These are phyloP conservation scores for Ophiostoma ips DNA, from an alignment of 2,329 filamentous ascomycete species.

Conservation along the genomic window DNA sequence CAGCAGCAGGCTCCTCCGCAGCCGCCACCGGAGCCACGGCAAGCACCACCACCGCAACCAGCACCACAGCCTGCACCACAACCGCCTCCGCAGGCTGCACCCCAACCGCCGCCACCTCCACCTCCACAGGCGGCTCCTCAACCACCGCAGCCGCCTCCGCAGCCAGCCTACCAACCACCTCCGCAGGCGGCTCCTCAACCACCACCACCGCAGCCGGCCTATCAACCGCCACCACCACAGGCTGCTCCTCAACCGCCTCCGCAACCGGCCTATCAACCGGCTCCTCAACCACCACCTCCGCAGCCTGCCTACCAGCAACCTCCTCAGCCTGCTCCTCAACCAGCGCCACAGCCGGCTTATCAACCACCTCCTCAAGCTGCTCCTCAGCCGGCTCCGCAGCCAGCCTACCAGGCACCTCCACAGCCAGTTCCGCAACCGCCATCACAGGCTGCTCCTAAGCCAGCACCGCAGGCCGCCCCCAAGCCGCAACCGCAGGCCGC, in stretches of 20 bases:
- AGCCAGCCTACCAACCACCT: background rate
- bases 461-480: too few species aligned
- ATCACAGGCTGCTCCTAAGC: too few species aligned
- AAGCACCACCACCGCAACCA: conserved; percentile 8
- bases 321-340: background rate
- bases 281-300: background rate
- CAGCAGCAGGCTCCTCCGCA: conserved; percentile 1
- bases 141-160: background rate
- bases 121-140: background rate
- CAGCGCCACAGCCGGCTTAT: background rate
- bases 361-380: conserved; percentile 3
- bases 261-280: background rate
- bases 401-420: too few species aligned
- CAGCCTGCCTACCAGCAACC: too few species aligned
- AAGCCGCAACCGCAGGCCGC: too few species aligned
- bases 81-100: background rate
- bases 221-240: background rate
- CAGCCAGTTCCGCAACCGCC: too few species aligned
- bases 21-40: background rate
- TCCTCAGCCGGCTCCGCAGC: background rate
- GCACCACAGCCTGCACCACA: background rate
- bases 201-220: background rate
- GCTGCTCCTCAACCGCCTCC: background rate
- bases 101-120: background rate
- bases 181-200: background rate